phyloP scores from a whole-genome alignment of 73 alveolate species.

The Blepharisma japonicum region DNA sequence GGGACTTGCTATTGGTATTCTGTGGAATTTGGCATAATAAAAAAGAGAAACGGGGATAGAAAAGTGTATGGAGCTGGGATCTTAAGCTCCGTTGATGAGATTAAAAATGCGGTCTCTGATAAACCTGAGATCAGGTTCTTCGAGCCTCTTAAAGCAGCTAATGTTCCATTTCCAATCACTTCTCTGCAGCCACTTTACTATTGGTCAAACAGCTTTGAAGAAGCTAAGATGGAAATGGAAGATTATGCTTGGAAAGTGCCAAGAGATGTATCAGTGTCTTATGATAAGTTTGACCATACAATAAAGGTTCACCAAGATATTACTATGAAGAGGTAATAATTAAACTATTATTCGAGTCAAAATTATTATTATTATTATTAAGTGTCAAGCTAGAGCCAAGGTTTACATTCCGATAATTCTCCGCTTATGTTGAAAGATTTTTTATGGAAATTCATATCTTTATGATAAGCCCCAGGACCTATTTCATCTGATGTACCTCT shows the following conservation, averaged over 20 bases:
- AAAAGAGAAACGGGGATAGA: constrained; percentile 40
- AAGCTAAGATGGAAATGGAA: constrained; percentile 24
- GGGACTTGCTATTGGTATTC: constrained; percentile 83
- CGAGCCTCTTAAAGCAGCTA: constrained; percentile 32
- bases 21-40: constrained; percentile 48
- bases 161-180: constrained; percentile 43
- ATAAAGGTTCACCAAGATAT: constrained; percentile 15
- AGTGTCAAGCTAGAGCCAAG: not conserved
- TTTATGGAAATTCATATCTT: not conserved
- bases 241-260: constrained; percentile 11
- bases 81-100: constrained; percentile 75
- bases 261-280: not conserved
- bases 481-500: not conserved
- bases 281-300: constrained; percentile 16
- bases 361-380: no score
- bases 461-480: constrained; percentile 1
- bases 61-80: constrained; percentile 90
- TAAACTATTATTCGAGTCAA: no score
- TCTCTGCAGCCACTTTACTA: constrained; percentile 44
- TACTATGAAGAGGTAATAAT: not conserved
- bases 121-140: constrained; percentile 28
- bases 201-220: constrained; percentile 44
- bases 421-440: not conserved
- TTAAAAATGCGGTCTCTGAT: constrained; percentile 35
- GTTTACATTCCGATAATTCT: not conserved